Conservation (phyloP, 768 basidiomycete genomes). For the Boletus huronensis region DNA sequence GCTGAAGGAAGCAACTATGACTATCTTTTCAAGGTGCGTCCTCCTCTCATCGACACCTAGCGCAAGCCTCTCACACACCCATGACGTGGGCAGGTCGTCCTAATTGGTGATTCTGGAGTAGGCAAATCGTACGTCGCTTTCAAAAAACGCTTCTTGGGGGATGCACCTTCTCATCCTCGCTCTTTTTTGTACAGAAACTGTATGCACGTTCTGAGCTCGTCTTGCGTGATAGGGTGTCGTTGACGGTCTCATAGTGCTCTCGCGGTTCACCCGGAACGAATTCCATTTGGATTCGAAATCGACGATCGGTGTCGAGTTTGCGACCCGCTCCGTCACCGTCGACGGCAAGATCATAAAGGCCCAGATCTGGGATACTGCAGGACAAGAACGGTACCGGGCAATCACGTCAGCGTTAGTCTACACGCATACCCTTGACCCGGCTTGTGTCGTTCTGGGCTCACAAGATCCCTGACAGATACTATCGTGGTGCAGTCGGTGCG, state of each 20-base stretch:
- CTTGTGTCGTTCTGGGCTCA: neutral
- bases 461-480: constrained; percentile 59
- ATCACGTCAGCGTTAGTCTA: constrained; percentile 87
- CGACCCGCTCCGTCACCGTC: constrained; percentile 92
- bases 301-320: constrained; percentile 99
- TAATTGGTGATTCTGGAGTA: constrained; percentile 98
- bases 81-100: constrained; percentile 71
- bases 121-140: constrained; percentile 89
- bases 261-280: constrained; percentile 98
- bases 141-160: neutral
- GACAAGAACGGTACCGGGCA: constrained; percentile 95
- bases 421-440: neutral
- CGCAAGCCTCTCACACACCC: neutral
- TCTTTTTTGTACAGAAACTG: constrained; percentile 30
- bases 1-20: constrained; percentile 95
- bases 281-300: constrained; percentile 99
- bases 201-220: constrained; percentile 16
- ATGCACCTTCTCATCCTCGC: neutral
- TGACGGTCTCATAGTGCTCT: constrained; percentile 67
- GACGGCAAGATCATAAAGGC: constrained; percentile 97
- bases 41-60: neutral
- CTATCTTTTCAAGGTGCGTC: constrained; percentile 91
- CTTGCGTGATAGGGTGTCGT: neutral
- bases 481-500: constrained; percentile 93
- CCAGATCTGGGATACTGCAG: constrained; percentile 99